Evolutionary conservation across 2,329 filamentous ascomycete species (phyloP), one percentile per base, ranked within the genome.

Genomic region (Tympanopsis confertula): DNA sequence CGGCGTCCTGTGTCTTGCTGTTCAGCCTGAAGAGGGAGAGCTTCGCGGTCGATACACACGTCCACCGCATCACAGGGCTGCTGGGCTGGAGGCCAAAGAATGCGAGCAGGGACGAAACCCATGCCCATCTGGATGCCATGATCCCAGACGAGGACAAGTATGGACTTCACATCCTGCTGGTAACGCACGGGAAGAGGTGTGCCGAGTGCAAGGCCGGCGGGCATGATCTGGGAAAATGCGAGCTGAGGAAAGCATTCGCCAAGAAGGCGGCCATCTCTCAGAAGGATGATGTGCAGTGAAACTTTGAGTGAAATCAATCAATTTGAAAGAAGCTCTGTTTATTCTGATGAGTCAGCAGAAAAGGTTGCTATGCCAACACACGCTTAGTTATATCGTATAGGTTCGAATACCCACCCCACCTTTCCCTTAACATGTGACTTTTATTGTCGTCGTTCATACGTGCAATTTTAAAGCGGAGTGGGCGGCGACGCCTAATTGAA

Each of bases 11-110:
- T 45, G 66, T 72, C 5, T 45, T 69, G 20, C 55, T 72, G 24
- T 72, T 72, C 45, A 71, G 68, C 42, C 52, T 71, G 36, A 50
- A 52, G 18, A 49, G 66, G 28, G 56, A 61, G 30, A 64, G 58
- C 42, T 71, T 72, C 45, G 66, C 68, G 3, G 68, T 72, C 22
- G 68, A 72, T 43, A 71, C 68, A 0, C 68, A 72, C 37, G 68
- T 71, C 1, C 60, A 68, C 45, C 57, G 68, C 13, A 58, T 72
- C 39, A 59, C 65, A 14, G 66, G 65, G 0, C 47, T 66, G 19
- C 47, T 72, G 19, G 66, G 66, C 3, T 72, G 68, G 68, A 46
- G 67, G 15, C 68, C 68, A 0, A 38, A 41, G 15, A 43, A 42
- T 14, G 63, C 56, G 14, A 55, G 42, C 5, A 51, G 66, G 12